Evolutionary conservation across 2,329 filamentous ascomycete species (phyloP).

Genomic region (Fusarium sacchari): DNA sequence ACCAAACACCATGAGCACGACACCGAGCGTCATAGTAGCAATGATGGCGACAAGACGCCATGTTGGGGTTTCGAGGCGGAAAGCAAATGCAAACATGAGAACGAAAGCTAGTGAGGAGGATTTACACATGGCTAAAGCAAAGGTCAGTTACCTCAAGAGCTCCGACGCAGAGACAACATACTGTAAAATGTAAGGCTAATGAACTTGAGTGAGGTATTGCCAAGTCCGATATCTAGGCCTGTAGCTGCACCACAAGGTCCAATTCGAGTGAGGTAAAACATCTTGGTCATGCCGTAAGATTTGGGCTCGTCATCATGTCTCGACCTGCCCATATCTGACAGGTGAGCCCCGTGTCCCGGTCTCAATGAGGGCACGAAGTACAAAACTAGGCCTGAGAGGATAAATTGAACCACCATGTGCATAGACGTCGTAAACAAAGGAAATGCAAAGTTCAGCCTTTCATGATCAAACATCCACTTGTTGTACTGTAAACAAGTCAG

Average conservation of each 20-base stretch:
- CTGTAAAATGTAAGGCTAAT: slow-evolving; percentile 97
- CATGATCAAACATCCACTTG: slow-evolving; percentile 98
- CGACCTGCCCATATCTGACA: slow-evolving; percentile 60
- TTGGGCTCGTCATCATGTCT: slow-evolving; percentile 64
- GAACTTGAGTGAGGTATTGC: slow-evolving; percentile 95
- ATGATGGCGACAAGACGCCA: slow-evolving; percentile 89
- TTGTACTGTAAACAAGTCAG: slow-evolving; percentile 75
- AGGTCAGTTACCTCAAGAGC: background rate
- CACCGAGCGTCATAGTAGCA: slow-evolving; percentile 87
- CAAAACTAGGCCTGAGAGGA: slow-evolving; percentile 79
- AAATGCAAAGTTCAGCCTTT: slow-evolving; percentile 88
- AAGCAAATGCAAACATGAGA: slow-evolving; percentile 92
- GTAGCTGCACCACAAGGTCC: slow-evolving; percentile 93
- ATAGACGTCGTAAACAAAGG: slow-evolving; percentile 94
- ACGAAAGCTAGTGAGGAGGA: slow-evolving; percentile 96
- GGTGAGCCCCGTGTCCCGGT: slow-evolving; percentile 63
- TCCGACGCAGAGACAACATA: slow-evolving; percentile 52
- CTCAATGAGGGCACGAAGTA: slow-evolving; percentile 85
- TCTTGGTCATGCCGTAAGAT: slow-evolving; percentile 77
- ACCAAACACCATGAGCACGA: slow-evolving; percentile 98
- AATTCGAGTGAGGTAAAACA: slow-evolving; percentile 92
- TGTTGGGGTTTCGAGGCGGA: slow-evolving; percentile 88
- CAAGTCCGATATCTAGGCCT: slow-evolving; percentile 93
- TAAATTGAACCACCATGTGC: slow-evolving; percentile 96
- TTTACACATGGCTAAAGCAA: slow-evolving; percentile 86